These are phyloP conservation scores for Synura sp. DNA, from an alignment of 352 stramenopile species.

Conservation along the genomic window DNA sequence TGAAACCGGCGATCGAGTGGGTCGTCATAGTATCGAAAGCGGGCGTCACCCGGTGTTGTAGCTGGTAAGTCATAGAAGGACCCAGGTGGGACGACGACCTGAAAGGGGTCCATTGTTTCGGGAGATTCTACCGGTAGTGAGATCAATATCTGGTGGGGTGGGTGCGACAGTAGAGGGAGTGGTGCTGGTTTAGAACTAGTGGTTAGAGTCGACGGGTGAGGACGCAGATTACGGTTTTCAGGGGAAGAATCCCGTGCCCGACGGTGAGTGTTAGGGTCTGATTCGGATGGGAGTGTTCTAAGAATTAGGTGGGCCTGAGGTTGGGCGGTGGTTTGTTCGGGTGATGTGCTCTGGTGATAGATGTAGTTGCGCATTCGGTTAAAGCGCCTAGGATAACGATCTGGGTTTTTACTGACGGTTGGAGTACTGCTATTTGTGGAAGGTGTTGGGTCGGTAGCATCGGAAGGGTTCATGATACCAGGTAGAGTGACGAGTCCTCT, in stretches of 20 bases:
- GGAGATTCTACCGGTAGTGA: constrained; percentile 15
- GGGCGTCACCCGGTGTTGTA: neutral
- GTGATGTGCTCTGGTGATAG: constrained; percentile 21
- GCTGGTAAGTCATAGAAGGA: constrained; percentile 11
- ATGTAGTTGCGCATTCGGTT: constrained; percentile 25
- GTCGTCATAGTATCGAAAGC: constrained; percentile 18
- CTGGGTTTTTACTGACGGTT: neutral
- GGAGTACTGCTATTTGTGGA: neutral
- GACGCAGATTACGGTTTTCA: constrained; percentile 2
- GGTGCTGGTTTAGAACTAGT: constrained; percentile 10
- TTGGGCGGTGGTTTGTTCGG: constrained; percentile 20
- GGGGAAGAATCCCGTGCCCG: constrained; percentile 12
- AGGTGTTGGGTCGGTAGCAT: neutral
- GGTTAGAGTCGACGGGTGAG: constrained; percentile 11
- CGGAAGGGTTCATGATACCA: neutral
- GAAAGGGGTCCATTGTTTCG: neutral
- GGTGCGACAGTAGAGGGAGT: neutral
- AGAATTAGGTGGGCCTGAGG: constrained; percentile 10
- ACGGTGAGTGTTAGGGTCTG: constrained; percentile 15
- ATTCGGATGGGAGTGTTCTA: constrained; percentile 21
- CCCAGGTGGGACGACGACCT: neutral
- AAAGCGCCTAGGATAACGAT: constrained; percentile 15
- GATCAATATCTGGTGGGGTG: neutral
- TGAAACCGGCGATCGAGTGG: constrained; percentile 10
- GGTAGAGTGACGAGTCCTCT: neutral